Evolutionary conservation across 352 stramenopile genomes (phyloP).

Genomic region (Globisporangium middletonii): DNA sequence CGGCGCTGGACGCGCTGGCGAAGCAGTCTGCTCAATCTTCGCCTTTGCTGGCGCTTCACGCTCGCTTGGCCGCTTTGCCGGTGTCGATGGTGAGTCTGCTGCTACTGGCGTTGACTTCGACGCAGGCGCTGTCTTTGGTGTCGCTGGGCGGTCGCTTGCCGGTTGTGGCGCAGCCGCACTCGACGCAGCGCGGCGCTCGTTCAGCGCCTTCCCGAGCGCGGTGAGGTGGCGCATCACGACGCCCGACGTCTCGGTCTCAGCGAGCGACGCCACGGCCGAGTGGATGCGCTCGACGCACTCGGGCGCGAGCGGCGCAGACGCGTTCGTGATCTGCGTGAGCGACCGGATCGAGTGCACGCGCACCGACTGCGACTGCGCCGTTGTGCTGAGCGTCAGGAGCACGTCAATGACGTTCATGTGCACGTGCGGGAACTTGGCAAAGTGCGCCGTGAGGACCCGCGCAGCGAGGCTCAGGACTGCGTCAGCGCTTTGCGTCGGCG

Average conservation of each 20-base stretch:
- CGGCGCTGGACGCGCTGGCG: too few relatives aligned
- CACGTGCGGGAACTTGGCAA: conserved; percentile 72
- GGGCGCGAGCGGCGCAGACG: conserved; percentile 15
- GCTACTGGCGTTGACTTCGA: not conserved
- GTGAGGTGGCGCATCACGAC: conserved; percentile 62
- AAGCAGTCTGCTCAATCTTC: not conserved
- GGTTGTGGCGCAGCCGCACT: too few relatives aligned
- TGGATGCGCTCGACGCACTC: conserved; percentile 41
- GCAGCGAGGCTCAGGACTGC: conserved; percentile 59
- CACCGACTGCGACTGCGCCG: conserved; percentile 42
- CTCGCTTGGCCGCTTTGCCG: too few relatives aligned
- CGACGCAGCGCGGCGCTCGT: conserved; percentile 15
- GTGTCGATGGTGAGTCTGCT: not conserved
- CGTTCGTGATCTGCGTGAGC: conserved; percentile 66
- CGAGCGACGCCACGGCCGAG: conserved; percentile 22
- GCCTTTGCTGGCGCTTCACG: not conserved
- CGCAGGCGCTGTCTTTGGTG: too few relatives aligned
- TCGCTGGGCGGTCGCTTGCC: not conserved
- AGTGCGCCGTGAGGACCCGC: conserved; percentile 73
- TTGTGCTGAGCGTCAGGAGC: conserved; percentile 39
- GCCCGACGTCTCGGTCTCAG: conserved; percentile 41
- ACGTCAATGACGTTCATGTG: conserved; percentile 68
- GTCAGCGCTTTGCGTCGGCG: conserved; percentile 22
- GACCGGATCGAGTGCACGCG: conserved; percentile 73
- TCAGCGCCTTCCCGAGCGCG: conserved; percentile 39